Base-by-base conservation (phyloP, 108 stramenopile genomes). In the Skeletonema grethae region DNA sequence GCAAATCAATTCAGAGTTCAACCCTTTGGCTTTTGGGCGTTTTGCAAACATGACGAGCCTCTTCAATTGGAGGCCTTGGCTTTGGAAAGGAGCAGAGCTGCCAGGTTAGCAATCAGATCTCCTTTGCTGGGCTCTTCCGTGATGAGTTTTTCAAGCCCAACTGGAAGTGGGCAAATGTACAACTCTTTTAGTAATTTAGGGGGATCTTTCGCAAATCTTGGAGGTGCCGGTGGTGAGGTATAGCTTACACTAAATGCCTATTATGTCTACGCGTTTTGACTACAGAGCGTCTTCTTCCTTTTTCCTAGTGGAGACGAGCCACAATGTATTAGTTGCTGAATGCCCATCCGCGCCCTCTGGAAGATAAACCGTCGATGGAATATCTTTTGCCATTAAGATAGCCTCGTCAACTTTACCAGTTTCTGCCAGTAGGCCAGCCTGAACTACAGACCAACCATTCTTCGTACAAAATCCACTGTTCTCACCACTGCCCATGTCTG, bases 291-390 rank as follows among this genome's bases (percentile, higher is more conserved):
- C n/a, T 53, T 53, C 22, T 24, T 53, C 22, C 20, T 8, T 36
- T 61, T 75, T 75, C 11, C 92, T 70, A 13, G 92, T 93, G 4
- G 88, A 76, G 63, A 90, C 83, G 39, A 86, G 90, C 92, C 92
- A 93, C 9, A 93, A 61, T 29, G 88, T 90, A 75, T 93, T 93
- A 12, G 86, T 83, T 58, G 66, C 35, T 16, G 92, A 90, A 53
- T 93, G 87, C 12, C 92, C 92, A 45, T 87, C 82, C 11, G 89
- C 91, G 36, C 91, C 94, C 50, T 92, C 85, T 53, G 86, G 84
- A 16, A 71, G 48, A 55, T 86, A 95, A 9, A 83, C 76, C 13
- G 82, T 73, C 15, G 70, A 45, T 13, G 90, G 87, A 13, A 92
- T 65, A 22, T 76, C 68, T 39, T 65, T 60, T 29, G 84, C 79